Evolutionary conservation across 345 rosid species (phyloP).

Genomic region (Noccaea bulbosa): DNA sequence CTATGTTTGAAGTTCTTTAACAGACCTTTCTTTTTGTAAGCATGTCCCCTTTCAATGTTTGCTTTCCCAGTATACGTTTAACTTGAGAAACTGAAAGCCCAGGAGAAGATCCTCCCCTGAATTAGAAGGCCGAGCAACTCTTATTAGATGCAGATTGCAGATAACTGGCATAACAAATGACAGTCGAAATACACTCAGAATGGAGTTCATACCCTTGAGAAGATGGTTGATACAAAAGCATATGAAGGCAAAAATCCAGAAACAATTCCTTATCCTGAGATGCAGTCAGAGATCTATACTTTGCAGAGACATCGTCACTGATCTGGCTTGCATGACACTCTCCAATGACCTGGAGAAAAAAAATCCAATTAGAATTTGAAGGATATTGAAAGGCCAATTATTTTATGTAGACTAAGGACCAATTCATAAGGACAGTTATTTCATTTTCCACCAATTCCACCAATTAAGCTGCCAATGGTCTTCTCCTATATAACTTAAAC

Average conservation of each 20-base stretch:
- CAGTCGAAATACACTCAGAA: constrained; percentile 12
- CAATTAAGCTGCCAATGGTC: constrained; percentile 20
- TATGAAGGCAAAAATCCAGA: constrained; percentile 82
- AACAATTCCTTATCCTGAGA: constrained; percentile 68
- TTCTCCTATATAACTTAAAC: not conserved
- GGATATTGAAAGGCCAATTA: constrained; percentile 3
- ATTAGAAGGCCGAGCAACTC: constrained; percentile 42
- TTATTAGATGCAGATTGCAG: constrained; percentile 30
- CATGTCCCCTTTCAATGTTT: constrained; percentile 63
- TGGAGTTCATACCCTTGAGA: constrained; percentile 68
- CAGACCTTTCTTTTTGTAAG: constrained; percentile 79
- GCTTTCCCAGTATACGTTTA: constrained; percentile 75
- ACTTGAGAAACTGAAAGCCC: constrained; percentile 89
- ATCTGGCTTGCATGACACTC: constrained; percentile 77
- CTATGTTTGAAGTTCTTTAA: constrained; percentile 12
- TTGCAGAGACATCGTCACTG: constrained; percentile 65
- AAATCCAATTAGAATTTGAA: constrained; percentile 30
- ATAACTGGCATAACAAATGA: constrained; percentile 23
- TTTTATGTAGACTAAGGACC: not conserved
- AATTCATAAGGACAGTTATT: too few species aligned
- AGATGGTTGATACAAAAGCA: constrained; percentile 68
- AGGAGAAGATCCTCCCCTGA: constrained; percentile 79
- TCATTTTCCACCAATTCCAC: too few species aligned
- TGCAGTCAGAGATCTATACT: constrained; percentile 58
- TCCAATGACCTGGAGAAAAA: constrained; percentile 70